A percentile compares a stretch with the other conserved stretches of the same genome.
Evolutionary conservation across 345 rosid species (phyloP).

Genomic region (Abelmoschus esculentus): DNA sequence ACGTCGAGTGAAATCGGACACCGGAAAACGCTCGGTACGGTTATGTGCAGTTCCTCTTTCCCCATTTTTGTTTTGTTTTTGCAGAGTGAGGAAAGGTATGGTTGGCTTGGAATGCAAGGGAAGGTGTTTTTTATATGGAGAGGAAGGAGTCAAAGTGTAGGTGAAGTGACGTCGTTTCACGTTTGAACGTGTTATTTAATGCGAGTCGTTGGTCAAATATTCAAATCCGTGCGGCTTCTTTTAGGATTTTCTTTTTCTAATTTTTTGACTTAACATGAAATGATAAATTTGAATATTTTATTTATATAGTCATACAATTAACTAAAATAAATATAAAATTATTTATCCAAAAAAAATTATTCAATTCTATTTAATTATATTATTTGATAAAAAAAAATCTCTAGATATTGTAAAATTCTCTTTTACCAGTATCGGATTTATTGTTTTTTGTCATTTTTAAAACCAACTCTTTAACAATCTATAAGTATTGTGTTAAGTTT

Average conservation of each 20-base stretch:
- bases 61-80: slow-evolving; percentile 20
- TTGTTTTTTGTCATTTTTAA: no score
- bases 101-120: neutral
- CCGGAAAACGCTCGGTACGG: slow-evolving; percentile 70
- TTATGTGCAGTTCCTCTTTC: slow-evolving; percentile 52
- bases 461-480: no score
- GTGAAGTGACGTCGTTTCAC: slow-evolving; percentile 8
- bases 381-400: no score
- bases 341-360: no score
- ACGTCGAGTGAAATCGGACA: slow-evolving; percentile 93
- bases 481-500: no score
- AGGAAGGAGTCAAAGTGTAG: neutral
- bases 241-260: neutral
- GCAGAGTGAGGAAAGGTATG: neutral
- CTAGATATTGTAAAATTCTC: no score
- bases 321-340: no score
- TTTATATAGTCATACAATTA: no score
- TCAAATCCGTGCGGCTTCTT: neutral
- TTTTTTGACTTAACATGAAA: neutral
- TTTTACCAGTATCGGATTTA: no score
- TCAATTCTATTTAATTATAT: no score
- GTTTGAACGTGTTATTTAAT: neutral
- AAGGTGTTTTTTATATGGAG: neutral
- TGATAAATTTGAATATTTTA: neutral
- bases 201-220: slow-evolving; percentile 8